Evolutionary conservation across 176 grass and related monocot genomes (phyloP), one percentile per base, ranked within the genome.

Genomic region (Puya raimondii): DNA sequence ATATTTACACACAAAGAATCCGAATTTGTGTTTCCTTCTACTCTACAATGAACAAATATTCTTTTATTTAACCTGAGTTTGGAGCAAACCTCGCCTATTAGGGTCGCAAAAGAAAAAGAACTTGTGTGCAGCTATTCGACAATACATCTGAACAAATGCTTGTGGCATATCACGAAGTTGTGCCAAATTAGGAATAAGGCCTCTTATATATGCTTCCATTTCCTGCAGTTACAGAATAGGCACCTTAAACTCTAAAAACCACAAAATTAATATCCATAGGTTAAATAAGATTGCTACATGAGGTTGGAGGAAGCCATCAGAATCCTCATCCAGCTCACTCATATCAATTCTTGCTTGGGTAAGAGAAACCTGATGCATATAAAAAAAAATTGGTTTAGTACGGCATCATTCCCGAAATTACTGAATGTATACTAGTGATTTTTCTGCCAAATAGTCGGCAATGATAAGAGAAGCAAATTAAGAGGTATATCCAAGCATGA

Each of bases 51-150:
- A 15, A 9, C 10, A 59, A 59, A 17, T 15, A 20, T 21, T 59
- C 20, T 9, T 58, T 59, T 17, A n/a, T 59, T 59, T 59, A 59
- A 20, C 7, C 56, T 20, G 56, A 59, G 16, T 59, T 59, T 18
- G 20, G 56, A 20, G 65, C 51, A 68, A 68, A 99, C 94, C 94
- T 72, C 94, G 86, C 72, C 89, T 90, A 56, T 99, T 87, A 64
- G 80, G 94, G 80, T 99, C 94, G 71, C 94, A 99, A 75, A 99
- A 99, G 94, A 99, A 99, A 88, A 93, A 99, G 78, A 99, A 99
- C 58, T 99, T 99, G 27, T 81, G 89, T 72, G 94, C 94, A 91
- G 94, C 94, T 85, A 99, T 99, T 9, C 94, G 87, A 79, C 94
- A 99, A 57, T 99, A 99, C 94, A 99, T 99, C 77, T 93, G 89